Base-by-base conservation (phyloP, 495 filamentous ascomycete species). In the Penicillium verhagenii region DNA sequence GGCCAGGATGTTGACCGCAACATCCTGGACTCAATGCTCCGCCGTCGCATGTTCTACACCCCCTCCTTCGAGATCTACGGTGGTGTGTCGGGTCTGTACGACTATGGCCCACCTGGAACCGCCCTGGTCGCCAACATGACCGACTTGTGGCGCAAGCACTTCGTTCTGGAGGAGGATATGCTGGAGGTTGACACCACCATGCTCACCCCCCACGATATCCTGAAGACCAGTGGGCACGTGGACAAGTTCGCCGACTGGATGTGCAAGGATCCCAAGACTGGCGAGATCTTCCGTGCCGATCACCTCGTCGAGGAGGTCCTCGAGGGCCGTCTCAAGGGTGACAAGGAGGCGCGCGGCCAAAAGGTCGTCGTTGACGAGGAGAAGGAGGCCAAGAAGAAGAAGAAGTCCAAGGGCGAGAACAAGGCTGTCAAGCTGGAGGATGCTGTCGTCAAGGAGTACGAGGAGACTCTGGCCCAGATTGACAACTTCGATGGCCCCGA, bases 181-280 rank as follows among this genome's bases (percentile, higher is more conserved):
- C 77, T 95, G 40, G 90, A 95, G 74, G 83, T 95, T 35, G 90
- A 95, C 70, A 92, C 88, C 70, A 90, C 84, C 11, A 89, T 88
- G 70, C 69, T 95, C 59, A 95, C 90, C 49, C 94, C 94, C 20
- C 81, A 91, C 55, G 89, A 93, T 37, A 90, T 97, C 10, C 79
- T 98, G 42, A 96, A 97, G 82, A 97, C 94, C 21, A 91, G 86
- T 66, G 94, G 95, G 54, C 94, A 98, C 73, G 94, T 97, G 48
- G 94, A 97, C 59, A 95, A 95, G 71, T 98, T 97, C 70, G 88
- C 91, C 60, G 95, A 97, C 70, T 97, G 90, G 90, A 96, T 97
- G 92, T 96, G 91, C 84, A 97, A 97, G 73, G 94, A 98, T 70
- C 91, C 92, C 49, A 94, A 96, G 78, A 94, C 87, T 61, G 94